Percentiles rank a stretch among this genome's conserved stretches.
Evolutionary conservation across 2,329 filamentous ascomycete genomes (phyloP).

Genomic region (Aspergillus sp.): DNA sequence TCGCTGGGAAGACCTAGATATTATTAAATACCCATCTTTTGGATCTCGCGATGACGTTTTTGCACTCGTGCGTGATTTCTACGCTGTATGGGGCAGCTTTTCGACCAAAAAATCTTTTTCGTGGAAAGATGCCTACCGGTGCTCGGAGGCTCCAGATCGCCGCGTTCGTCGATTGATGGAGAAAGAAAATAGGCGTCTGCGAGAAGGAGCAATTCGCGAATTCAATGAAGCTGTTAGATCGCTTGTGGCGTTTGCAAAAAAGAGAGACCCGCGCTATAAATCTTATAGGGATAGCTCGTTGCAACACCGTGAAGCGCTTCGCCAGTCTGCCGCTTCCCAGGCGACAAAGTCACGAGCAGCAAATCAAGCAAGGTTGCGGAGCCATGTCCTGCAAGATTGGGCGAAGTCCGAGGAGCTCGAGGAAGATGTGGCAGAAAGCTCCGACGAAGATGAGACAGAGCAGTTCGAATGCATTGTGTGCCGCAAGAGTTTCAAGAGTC

Average conservation of each 20-base stretch:
- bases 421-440: conserved; percentile 49
- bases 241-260: conserved; percentile 83
- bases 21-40: conserved; percentile 75
- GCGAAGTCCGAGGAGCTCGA: conserved; percentile 59
- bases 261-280: conserved; percentile 83
- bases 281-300: conserved; percentile 74
- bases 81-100: conserved; percentile 76
- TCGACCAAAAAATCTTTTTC: conserved; percentile 80
- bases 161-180: conserved; percentile 82
- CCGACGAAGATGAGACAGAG: conserved; percentile 51
- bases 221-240: conserved; percentile 92
- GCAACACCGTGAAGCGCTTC: conserved; percentile 74
- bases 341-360: conserved; percentile 79
- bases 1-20: conserved; percentile 63
- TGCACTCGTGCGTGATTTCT: conserved; percentile 78
- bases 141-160: conserved; percentile 84
- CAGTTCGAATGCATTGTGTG: conserved; percentile 64
- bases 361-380: conserved; percentile 71
- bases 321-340: conserved; percentile 78
- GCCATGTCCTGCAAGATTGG: conserved; percentile 70
- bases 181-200: conserved; percentile 83
- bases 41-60: conserved; percentile 74
- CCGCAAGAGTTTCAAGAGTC: conserved; percentile 75
- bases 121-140: conserved; percentile 83
- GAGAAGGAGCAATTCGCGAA: conserved; percentile 79